Conservation (phyloP, 2,329 filamentous ascomycete genomes). For the Ascochyta viciae-villosae region DNA sequence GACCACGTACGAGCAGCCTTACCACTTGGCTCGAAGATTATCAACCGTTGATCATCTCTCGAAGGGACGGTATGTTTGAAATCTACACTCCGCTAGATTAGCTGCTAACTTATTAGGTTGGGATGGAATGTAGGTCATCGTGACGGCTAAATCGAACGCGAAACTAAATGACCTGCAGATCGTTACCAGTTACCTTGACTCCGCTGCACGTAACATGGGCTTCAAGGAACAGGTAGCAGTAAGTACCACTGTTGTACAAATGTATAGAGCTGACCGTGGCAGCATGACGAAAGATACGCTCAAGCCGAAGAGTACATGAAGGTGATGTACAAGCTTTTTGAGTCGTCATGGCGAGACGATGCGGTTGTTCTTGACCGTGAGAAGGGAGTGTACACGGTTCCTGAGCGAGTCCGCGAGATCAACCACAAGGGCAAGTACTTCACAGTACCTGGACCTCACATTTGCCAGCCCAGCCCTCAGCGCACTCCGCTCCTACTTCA, state of each 20-base stretch:
- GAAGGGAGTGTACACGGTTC: constrained; percentile 66
- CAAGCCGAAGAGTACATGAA: constrained; percentile 73
- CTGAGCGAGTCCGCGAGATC: constrained; percentile 67
- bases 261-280: constrained; percentile 52
- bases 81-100: no score
- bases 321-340: constrained; percentile 72
- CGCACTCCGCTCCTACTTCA: constrained; percentile 73
- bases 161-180: constrained; percentile 52
- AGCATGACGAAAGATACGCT: constrained; percentile 72
- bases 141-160: background rate
- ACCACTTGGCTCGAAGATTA: constrained; percentile 69
- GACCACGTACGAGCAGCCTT: constrained; percentile 74
- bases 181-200: constrained; percentile 73
- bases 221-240: constrained; percentile 63
- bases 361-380: constrained; percentile 67
- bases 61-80: constrained; percentile 58
- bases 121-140: constrained; percentile 35
- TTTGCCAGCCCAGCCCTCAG: constrained; percentile 70
- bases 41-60: constrained; percentile 72
- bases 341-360: constrained; percentile 72
- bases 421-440: constrained; percentile 72
- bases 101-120: constrained; percentile 22
- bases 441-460: constrained; percentile 69
- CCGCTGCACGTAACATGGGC: constrained; percentile 69
- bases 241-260: constrained; percentile 63